Conservation (phyloP, 2,329 filamentous ascomycete species). For the Fusarium setosum region DNA sequence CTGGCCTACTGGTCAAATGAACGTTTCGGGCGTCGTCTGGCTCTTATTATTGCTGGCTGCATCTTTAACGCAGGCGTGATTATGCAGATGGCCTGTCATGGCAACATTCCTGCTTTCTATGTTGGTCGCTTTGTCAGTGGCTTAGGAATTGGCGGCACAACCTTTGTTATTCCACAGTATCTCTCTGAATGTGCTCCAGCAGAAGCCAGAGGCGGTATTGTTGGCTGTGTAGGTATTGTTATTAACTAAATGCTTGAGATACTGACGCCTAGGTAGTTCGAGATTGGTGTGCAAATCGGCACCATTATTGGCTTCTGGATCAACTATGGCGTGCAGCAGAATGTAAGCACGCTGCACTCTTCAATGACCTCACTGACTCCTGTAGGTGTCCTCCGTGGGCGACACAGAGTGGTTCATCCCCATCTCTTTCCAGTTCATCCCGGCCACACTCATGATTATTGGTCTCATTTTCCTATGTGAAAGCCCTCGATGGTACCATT, state of each 20-base stretch:
- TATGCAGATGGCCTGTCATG: constrained; percentile 58
- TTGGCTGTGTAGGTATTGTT: constrained; percentile 49
- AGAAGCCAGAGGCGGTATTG: constrained; percentile 62
- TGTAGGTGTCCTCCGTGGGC: neutral
- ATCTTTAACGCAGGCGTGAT: constrained; percentile 62
- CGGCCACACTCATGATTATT: constrained; percentile 40
- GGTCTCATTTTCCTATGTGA: constrained; percentile 47
- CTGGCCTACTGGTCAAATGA: constrained; percentile 67
- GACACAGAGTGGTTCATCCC: constrained; percentile 55
- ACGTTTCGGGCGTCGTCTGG: constrained; percentile 62
- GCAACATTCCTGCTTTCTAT: constrained; percentile 64
- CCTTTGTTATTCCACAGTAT: constrained; percentile 67
- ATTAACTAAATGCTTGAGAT: neutral
- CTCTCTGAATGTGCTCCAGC: constrained; percentile 67
- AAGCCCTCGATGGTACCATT: constrained; percentile 45
- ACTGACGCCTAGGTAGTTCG: constrained; percentile 43
- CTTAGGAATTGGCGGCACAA: constrained; percentile 61
- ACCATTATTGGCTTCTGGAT: constrained; percentile 60
- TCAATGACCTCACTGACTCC: neutral
- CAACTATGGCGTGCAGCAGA: constrained; percentile 34
- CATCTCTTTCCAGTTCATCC: constrained; percentile 42
- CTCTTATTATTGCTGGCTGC: constrained; percentile 61
- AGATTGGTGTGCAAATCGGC: constrained; percentile 63
- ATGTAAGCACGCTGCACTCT: constrained; percentile 14
- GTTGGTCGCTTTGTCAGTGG: constrained; percentile 64